Percentiles rank a stretch among this genome's conserved stretches.
Conservation (phyloP, 73 alveolate genomes). For the Paramecium sexaurelia region DNA sequence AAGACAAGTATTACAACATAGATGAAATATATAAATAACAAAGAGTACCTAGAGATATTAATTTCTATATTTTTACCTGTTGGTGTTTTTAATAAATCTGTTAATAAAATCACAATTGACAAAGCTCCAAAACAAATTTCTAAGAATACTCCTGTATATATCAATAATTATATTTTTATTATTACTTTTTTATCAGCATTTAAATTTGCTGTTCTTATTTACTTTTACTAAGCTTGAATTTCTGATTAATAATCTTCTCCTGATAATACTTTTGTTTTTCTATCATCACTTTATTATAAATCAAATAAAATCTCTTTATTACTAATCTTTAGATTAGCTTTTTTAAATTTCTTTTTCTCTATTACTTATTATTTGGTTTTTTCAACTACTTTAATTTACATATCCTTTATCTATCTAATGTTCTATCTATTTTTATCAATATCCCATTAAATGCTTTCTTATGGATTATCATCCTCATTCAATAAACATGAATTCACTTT, state of each 20-base stretch:
- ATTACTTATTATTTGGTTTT: background rate
- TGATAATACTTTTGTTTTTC: background rate
- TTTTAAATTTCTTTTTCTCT: background rate
- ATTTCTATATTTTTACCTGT: background rate
- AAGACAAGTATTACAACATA: background rate
- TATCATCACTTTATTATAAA: background rate
- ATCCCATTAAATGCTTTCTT: background rate
- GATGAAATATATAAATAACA: slow-evolving; percentile 24
- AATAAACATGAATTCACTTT: background rate
- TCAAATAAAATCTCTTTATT: background rate
- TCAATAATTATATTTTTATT: background rate
- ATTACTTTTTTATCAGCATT: background rate
- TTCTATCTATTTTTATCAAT: background rate
- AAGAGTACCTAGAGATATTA: background rate
- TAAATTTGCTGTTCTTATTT: background rate
- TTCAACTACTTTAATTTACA: background rate
- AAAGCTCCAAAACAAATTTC: slow-evolving; percentile 8
- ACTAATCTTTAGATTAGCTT: background rate
- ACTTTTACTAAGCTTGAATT: background rate
- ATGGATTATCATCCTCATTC: background rate
- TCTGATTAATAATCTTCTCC: background rate
- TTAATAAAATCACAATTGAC: background rate
- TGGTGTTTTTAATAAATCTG: slow-evolving; percentile 15
- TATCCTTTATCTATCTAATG: background rate
- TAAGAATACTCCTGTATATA: slow-evolving; percentile 34